phyloP scores from a whole-genome alignment of 345 rosid species.

The Eucalyptus regnans region DNA sequence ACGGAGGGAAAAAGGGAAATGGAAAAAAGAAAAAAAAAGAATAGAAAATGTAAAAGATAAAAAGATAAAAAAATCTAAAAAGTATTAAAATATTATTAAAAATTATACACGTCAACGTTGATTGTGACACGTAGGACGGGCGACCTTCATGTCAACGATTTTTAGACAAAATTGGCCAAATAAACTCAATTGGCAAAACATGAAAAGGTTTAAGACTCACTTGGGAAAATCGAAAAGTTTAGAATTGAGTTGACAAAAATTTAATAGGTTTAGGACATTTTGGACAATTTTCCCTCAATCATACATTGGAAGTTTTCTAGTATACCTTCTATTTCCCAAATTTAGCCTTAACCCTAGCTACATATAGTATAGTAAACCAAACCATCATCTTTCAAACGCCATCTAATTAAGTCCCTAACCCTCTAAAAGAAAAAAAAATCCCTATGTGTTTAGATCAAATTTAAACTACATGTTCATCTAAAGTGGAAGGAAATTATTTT shows the following conservation, averaged over 20 bases:
- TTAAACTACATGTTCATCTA: neutral
- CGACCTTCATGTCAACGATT: rapidly evolving
- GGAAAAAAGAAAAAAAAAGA: too few species aligned
- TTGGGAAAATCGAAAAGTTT: too few species aligned
- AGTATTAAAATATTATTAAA: too few species aligned
- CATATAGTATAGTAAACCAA: neutral
- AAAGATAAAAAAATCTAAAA: too few species aligned
- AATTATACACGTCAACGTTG: rapidly evolving
- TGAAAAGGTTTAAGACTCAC: rapidly evolving
- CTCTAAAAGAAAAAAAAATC: too few species aligned
- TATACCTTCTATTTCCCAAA: neutral
- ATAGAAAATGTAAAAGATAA: too few species aligned
- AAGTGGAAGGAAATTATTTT: neutral
- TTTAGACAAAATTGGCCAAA: too few species aligned
- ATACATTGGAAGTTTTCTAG: neutral
- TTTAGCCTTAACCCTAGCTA: neutral
- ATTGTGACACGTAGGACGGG: rapidly evolving
- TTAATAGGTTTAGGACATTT: too few species aligned
- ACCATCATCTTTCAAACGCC: neutral
- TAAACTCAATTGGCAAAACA: too few species aligned
- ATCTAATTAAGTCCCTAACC: neutral
- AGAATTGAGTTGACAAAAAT: rapidly evolving
- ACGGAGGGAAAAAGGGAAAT: too few species aligned
- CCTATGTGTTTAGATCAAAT: neutral
- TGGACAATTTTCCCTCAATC: neutral